These are phyloP conservation scores for Goffeauzyma gilvescens DNA, from an alignment of 768 basidiomycete species.

Conservation along the genomic window DNA sequence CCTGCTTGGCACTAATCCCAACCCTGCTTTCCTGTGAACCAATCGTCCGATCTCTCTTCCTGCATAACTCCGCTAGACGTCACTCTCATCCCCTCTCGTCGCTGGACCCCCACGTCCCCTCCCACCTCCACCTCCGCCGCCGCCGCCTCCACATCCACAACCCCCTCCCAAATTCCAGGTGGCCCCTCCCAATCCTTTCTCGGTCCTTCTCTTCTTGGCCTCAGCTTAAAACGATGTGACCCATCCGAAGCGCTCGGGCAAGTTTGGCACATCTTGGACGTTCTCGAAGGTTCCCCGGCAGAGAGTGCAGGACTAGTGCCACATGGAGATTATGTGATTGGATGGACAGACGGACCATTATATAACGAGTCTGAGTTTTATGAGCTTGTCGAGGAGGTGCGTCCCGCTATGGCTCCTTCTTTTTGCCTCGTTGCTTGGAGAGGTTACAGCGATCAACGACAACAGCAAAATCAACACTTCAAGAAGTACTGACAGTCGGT, in stretches of 20 bases:
- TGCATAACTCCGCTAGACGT: constrained; percentile 50
- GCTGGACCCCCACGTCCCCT: constrained; percentile 43
- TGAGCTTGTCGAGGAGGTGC: constrained; percentile 74
- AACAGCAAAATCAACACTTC: not conserved
- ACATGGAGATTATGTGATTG: constrained; percentile 57
- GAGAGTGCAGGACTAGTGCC: constrained; percentile 76
- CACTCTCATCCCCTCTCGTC: constrained; percentile 60
- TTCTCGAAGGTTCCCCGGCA: constrained; percentile 85
- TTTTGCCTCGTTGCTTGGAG: not conserved
- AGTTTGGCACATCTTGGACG: constrained; percentile 96
- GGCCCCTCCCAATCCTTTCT: constrained; percentile 32
- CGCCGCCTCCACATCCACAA: too few relatives aligned
- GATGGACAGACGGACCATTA: constrained; percentile 87
- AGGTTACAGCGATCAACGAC: too few relatives aligned
- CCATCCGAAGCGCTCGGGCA: constrained; percentile 74
- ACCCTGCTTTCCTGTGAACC: not conserved
- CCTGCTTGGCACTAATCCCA: too few relatives aligned
- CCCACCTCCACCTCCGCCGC: too few relatives aligned
- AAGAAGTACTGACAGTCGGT: constrained; percentile 6
- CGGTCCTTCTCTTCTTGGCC: constrained; percentile 69
- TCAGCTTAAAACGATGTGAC: constrained; percentile 83
- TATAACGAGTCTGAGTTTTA: constrained; percentile 89
- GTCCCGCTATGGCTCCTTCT: constrained; percentile 29
- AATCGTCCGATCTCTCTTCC: not conserved
- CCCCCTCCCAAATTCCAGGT: too few relatives aligned